Base-by-base conservation (phyloP, 2,329 filamentous ascomycete species). In the Amesomyces nigricolor region DNA sequence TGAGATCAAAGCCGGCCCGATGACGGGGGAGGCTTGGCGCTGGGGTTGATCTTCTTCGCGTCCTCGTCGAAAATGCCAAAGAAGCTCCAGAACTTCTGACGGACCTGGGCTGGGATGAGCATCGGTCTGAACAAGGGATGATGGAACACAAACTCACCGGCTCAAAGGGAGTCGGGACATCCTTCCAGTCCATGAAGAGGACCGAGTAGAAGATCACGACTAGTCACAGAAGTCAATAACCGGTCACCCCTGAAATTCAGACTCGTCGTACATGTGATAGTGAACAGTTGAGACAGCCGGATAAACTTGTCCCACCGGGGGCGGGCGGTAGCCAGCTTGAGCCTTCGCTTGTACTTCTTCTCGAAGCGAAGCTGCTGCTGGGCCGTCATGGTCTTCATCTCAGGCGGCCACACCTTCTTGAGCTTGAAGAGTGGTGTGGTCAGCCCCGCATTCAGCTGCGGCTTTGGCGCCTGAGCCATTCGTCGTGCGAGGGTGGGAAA, bases 361-460 rank as follows among this genome's bases (percentile, higher is more conserved):
- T 92, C 88, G 63, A 90, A 85, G 43, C 83, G 79, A 67, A 91
- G 87, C 70, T 91, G 85, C 66, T 91, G 83, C 69, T 87, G 87
- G 46, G 77, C 73, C 38, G 82, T 82, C 57, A 92, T 78, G 66
- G 82, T 80, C 59, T 77, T 73, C 70, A 92, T 88, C 70, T 91
- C 84, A 11, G 88, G 88, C 55, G 88, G 88, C 88, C 88, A 92
- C 61, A 82, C 74, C 67, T 86, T 88, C 71, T 88, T 86, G 47
- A 83, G 80, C 65, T 75, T 80, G 72, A 82, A 56, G 1, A 7
- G 85, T 5, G 79, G 79, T 66, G 82, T 84, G 58, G 51, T n/a
- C 14, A 55, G 35, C 47, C 63, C 64, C 5, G 68, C 62, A 32
- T 56, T 32, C 14, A 63, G 53, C 26, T 65, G 59, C 5, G 60